phyloP scores from a whole-genome alignment of 2,329 filamentous ascomycete genomes.

The Talaromyces piceae region DNA sequence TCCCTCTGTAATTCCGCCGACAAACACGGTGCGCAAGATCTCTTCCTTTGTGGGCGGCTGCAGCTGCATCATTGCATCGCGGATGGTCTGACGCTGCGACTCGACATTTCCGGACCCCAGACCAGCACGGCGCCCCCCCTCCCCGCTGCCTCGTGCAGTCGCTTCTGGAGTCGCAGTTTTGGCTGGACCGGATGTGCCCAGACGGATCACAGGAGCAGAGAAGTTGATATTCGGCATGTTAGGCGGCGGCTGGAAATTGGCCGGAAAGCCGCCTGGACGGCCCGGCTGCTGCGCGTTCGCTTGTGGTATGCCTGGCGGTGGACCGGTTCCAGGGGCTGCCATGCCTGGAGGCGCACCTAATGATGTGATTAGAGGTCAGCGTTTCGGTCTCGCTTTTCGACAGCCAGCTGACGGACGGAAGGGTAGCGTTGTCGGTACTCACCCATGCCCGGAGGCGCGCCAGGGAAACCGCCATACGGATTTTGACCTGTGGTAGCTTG shows the following conservation, averaged over 20 bases:
- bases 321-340: slow-evolving; percentile 69
- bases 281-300: slow-evolving; percentile 66
- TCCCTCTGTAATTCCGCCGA: slow-evolving; percentile 77
- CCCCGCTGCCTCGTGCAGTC: slow-evolving; percentile 38
- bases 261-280: slow-evolving; percentile 70
- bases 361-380: no score
- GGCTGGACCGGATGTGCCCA: slow-evolving; percentile 66
- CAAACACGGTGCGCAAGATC: slow-evolving; percentile 81
- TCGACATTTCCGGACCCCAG: slow-evolving; percentile 58
- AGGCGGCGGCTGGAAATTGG: slow-evolving; percentile 77
- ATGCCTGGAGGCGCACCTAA: slow-evolving; percentile 71
- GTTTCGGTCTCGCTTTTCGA: no score
- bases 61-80: slow-evolving; percentile 63
- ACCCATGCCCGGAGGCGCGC: slow-evolving; percentile 77
- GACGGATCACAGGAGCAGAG: slow-evolving; percentile 88
- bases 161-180: slow-evolving; percentile 48
- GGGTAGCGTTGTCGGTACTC: no score
- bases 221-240: slow-evolving; percentile 99
- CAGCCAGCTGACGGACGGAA: no score
- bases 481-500: slow-evolving; percentile 24
- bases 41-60: slow-evolving; percentile 83
- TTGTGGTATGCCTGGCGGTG: slow-evolving; percentile 71
- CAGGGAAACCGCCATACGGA: slow-evolving; percentile 65
- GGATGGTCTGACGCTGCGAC: slow-evolving; percentile 57
- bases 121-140: slow-evolving; percentile 47